Evolutionary conservation across 805 yeast genomes (phyloP).

Genomic region (Candida lessepsii): DNA sequence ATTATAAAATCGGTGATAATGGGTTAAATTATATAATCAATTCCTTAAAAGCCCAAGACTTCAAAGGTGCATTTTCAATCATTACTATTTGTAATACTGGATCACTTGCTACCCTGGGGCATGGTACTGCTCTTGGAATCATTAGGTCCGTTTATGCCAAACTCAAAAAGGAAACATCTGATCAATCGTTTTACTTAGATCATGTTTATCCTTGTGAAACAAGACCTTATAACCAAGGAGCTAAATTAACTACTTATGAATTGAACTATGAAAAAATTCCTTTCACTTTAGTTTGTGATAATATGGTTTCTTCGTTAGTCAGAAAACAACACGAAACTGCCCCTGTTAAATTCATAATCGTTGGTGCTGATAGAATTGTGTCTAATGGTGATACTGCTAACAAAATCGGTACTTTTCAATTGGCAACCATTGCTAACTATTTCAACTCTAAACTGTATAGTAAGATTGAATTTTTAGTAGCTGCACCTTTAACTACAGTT

Average conservation of each 20-base stretch:
- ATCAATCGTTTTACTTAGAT: slow-evolving; percentile 47
- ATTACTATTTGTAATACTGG: slow-evolving; percentile 96
- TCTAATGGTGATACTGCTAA: slow-evolving; percentile 94
- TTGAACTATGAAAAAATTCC: slow-evolving; percentile 84
- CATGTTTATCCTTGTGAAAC: slow-evolving; percentile 90
- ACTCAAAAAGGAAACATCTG: slow-evolving; percentile 32
- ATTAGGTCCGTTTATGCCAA: slow-evolving; percentile 64
- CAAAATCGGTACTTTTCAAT: slow-evolving; percentile 92
- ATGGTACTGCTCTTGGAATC: slow-evolving; percentile 95
- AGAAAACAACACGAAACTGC: slow-evolving; percentile 18
- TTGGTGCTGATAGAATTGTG: slow-evolving; percentile 95
- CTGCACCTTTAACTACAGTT: slow-evolving; percentile 92
- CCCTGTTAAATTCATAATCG: slow-evolving; percentile 85
- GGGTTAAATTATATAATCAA: slow-evolving; percentile 70
- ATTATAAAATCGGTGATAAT: slow-evolving; percentile 71
- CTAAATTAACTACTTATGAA: slow-evolving; percentile 89
- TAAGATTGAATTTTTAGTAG: slow-evolving; percentile 77
- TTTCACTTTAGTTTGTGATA: slow-evolving; percentile 83
- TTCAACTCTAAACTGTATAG: slow-evolving; percentile 19
- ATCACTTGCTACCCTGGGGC: slow-evolving; percentile 94
- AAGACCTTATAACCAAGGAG: slow-evolving; percentile 95
- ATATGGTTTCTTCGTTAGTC: slow-evolving; percentile 77
- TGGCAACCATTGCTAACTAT: slow-evolving; percentile 68
- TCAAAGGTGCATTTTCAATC: slow-evolving; percentile 69
- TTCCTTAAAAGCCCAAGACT: slow-evolving; percentile 44